phyloP scores from a whole-genome alignment of 2,329 filamentous ascomycete species.

The Chalara sp. region DNA sequence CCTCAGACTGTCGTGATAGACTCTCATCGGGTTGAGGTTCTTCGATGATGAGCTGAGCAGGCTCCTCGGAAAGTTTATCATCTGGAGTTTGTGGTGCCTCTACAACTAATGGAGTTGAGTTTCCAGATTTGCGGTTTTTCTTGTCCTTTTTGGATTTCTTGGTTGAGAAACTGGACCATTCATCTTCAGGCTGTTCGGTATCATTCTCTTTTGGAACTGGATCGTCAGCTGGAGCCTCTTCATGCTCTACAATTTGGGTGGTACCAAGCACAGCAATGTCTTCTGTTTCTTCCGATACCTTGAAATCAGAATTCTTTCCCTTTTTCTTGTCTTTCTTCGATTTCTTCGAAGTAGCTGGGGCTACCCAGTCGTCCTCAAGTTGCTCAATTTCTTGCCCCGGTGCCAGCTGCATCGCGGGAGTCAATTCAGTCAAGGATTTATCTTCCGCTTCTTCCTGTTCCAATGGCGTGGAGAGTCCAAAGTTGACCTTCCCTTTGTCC shows the following conservation, averaged over 20 bases:
- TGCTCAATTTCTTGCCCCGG: not conserved
- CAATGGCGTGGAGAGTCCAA: slow-evolving; percentile 11
- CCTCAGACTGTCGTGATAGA: slow-evolving; percentile 7
- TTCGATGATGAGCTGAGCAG: not conserved
- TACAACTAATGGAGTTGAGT: not conserved
- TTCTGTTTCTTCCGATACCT: too few relatives aligned
- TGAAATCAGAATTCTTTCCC: slow-evolving; percentile 1
- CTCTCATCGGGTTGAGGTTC: not conserved
- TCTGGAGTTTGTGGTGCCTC: not conserved
- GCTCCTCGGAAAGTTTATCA: not conserved
- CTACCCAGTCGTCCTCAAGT: not conserved
- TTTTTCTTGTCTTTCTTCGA: slow-evolving; percentile 20
- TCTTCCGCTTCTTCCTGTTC: not conserved
- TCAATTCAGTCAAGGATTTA: too few relatives aligned
- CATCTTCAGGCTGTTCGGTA: not conserved
- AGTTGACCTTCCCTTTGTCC: slow-evolving; percentile 16
- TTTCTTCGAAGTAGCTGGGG: slow-evolving; percentile 5
- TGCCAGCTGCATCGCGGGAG: not conserved
- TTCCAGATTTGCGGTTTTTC: slow-evolving; percentile 11
- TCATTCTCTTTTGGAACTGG: not conserved
- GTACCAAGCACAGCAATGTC: too few relatives aligned
- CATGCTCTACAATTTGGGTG: not conserved
- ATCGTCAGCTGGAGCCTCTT: not conserved
- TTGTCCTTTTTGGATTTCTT: slow-evolving; percentile 21
- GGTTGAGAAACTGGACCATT: not conserved